Conservation (phyloP, 768 basidiomycete species). For the Mycena vitilis region DNA sequence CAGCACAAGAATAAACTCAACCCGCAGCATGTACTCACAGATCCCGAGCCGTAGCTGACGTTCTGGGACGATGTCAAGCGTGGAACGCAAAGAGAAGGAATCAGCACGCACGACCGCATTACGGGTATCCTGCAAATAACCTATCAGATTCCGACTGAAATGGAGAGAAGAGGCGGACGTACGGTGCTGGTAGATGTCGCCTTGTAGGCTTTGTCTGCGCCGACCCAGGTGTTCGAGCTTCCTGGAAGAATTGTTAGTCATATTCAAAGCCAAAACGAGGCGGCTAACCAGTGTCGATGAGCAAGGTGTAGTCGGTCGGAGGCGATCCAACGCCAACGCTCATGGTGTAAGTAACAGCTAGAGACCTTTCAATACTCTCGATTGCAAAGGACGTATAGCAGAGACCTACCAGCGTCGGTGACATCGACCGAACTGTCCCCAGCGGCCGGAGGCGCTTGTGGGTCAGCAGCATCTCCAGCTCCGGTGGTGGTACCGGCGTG, state of each 20-base stretch:
- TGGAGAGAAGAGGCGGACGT: conserved; percentile 38
- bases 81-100: not conserved
- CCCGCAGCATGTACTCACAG: conserved; percentile 15
- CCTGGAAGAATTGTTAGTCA: not conserved
- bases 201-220: conserved; percentile 59
- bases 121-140: conserved; percentile 36
- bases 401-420: conserved; percentile 60
- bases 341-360: conserved; percentile 62
- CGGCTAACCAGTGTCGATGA: conserved; percentile 65
- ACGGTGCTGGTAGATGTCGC: conserved; percentile 58
- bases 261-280: conserved; percentile 23
- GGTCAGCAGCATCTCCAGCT: conserved; percentile 9
- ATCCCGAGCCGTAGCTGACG: conserved; percentile 66
- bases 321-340: conserved; percentile 65
- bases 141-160: conserved; percentile 2
- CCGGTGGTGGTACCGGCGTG: not conserved
- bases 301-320: conserved; percentile 59
- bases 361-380: not conserved
- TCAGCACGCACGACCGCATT: conserved; percentile 47
- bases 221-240: conserved; percentile 65
- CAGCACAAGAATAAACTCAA: not conserved
- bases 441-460: conserved; percentile 20
- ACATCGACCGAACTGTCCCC: conserved; percentile 60
- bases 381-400: not conserved
- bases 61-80: conserved; percentile 46